Percentiles rank a stretch among this genome's conserved stretches.
These are phyloP conservation scores for Phytophthora sansomeana DNA, from an alignment of 352 stramenopile genomes.

Conservation along the genomic window DNA sequence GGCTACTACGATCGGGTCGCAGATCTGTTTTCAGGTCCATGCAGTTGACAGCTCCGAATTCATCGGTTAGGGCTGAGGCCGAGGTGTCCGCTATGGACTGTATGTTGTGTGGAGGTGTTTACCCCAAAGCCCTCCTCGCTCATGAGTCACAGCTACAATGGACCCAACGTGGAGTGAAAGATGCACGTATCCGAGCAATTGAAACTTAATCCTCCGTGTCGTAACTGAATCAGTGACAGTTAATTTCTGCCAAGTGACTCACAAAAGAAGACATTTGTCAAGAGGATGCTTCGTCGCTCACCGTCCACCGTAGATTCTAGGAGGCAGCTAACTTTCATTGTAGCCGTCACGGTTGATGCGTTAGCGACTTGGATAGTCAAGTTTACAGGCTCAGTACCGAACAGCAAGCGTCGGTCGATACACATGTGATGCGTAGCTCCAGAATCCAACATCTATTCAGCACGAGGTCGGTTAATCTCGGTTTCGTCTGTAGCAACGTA, in stretches of 20 bases:
- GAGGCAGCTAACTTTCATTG: conserved; percentile 1
- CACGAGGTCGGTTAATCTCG: no score
- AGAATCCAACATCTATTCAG: not conserved
- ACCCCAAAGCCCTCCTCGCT: not conserved
- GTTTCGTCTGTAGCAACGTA: no score
- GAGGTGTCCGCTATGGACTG: conserved; percentile 4
- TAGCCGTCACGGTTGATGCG: conserved; percentile 1
- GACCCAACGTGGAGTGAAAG: not conserved
- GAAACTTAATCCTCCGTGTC: not conserved
- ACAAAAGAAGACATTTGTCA: conserved; percentile 9
- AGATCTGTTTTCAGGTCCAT: conserved; percentile 22
- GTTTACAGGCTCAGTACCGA: not conserved
- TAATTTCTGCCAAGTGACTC: not conserved
- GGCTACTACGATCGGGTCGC: not conserved
- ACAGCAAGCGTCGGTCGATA: not conserved
- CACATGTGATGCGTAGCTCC: not conserved
- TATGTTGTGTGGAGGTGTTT: not conserved
- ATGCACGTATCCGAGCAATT: not conserved
- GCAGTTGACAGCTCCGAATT: conserved; percentile 9
- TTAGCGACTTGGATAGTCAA: conserved; percentile 16
- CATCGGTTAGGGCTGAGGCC: conserved; percentile 9
- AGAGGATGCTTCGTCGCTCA: no score
- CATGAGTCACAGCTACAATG: not conserved
- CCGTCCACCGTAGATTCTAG: conserved; percentile 8
- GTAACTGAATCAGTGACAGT: not conserved